A percentile compares a stretch with the other conserved stretches of the same genome.
Evolutionary conservation across 2,329 filamentous ascomycete species (phyloP).

Genomic region (Colletotrichum trifolii): DNA sequence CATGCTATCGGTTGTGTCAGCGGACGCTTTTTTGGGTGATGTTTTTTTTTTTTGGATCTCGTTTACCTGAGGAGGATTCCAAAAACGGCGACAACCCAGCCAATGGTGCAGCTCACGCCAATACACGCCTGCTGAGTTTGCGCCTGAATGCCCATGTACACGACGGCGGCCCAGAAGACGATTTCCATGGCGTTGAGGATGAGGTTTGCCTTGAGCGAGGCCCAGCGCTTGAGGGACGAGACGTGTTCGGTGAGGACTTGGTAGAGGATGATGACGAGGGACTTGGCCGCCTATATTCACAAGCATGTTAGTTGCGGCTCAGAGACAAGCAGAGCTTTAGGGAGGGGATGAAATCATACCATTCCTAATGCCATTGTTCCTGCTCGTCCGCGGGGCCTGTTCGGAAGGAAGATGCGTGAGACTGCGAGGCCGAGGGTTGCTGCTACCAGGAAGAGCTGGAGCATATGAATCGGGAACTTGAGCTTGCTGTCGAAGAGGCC

Average conservation of each 20-base stretch:
- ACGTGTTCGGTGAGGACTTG: conserved; percentile 52
- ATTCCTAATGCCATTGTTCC: conserved; percentile 33
- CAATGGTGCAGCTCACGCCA: conserved; percentile 30
- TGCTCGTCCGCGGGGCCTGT: conserved; percentile 15
- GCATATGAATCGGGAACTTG: conserved; percentile 32
- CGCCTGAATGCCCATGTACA: conserved; percentile 38
- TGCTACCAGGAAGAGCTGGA: conserved; percentile 25
- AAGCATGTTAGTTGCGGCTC: background rate
- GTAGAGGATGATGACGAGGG: conserved; percentile 52
- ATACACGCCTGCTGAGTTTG: conserved; percentile 21
- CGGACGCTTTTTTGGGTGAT: background rate
- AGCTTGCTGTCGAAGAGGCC: conserved; percentile 16
- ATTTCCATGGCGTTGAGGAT: conserved; percentile 54
- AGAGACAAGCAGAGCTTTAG: too few relatives aligned
- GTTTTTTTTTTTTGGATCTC: background rate
- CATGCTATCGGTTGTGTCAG: conserved; percentile 12
- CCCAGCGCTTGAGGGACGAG: conserved; percentile 47
- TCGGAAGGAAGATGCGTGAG: conserved; percentile 27
- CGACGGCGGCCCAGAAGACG: conserved; percentile 52
- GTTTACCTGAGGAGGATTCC: conserved; percentile 21
- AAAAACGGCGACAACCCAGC: conserved; percentile 28
- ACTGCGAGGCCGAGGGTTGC: conserved; percentile 24
- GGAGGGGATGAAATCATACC: background rate
- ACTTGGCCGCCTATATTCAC: conserved; percentile 47
- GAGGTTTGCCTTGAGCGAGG: conserved; percentile 52